phyloP scores from a whole-genome alignment of 2,329 filamentous ascomycete genomes.

The Cladosporium cucumerinum region DNA sequence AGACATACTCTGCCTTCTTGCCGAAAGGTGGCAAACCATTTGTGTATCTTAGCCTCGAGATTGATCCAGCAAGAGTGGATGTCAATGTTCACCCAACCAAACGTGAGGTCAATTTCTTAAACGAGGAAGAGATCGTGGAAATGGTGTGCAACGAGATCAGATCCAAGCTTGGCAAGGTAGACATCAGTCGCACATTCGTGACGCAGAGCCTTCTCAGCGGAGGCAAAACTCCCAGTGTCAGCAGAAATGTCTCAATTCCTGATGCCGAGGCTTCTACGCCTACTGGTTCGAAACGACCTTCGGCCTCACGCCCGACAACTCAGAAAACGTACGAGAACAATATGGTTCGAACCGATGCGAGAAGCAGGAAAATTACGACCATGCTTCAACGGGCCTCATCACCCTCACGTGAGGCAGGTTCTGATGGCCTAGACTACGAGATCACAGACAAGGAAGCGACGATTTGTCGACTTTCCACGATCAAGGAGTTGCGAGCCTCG shows the following conservation, averaged over 20 bases:
- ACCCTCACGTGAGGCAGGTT: slow-evolving; percentile 28
- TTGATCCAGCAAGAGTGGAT: slow-evolving; percentile 87
- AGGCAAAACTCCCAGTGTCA: slow-evolving; percentile 45
- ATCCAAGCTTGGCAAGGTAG: slow-evolving; percentile 75
- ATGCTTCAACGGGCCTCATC: slow-evolving; percentile 64
- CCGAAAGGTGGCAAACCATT: slow-evolving; percentile 95
- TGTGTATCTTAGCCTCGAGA: slow-evolving; percentile 85
- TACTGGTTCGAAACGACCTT: slow-evolving; percentile 20
- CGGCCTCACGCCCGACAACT: slow-evolving; percentile 26
- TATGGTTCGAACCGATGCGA: slow-evolving; percentile 84
- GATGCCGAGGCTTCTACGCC: slow-evolving; percentile 30
- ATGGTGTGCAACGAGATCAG: slow-evolving; percentile 78
- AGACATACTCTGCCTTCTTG: slow-evolving; percentile 80
- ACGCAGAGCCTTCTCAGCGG: slow-evolving; percentile 86
- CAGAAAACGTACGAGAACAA: slow-evolving; percentile 76
- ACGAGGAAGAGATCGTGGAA: slow-evolving; percentile 94
- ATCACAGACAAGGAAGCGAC: slow-evolving; percentile 65
- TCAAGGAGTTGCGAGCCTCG: slow-evolving; percentile 77
- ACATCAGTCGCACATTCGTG: slow-evolving; percentile 90
- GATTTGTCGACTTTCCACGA: slow-evolving; percentile 71
- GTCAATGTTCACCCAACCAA: slow-evolving; percentile 98
- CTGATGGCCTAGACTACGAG: slow-evolving; percentile 66
- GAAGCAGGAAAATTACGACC: slow-evolving; percentile 81
- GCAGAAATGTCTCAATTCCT: slow-evolving; percentile 38
- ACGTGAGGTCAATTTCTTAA: slow-evolving; percentile 92